Percentiles rank a stretch among this genome's conserved stretches.
phyloP scores from a whole-genome alignment of 1,139 yeast genomes.

The Waltiozyma sp. region DNA sequence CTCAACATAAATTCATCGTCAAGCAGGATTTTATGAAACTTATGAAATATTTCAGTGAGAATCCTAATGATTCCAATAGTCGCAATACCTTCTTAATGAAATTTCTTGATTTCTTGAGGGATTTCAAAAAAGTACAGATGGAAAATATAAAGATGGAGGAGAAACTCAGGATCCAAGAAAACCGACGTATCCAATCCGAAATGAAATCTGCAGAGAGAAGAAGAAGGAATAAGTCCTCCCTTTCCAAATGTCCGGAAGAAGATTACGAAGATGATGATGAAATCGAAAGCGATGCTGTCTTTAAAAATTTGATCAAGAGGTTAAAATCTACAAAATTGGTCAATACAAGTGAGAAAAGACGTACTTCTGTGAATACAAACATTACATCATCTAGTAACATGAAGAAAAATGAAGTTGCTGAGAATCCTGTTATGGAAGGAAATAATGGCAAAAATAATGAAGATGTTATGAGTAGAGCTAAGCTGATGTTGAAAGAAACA shows the following conservation, averaged over 20 bases:
- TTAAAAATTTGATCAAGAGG: slow-evolving; percentile 64
- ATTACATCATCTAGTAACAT: slow-evolving; percentile 4
- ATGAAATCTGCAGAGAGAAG: slow-evolving; percentile 15
- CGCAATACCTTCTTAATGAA: slow-evolving; percentile 60
- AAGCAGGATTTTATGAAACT: slow-evolving; percentile 40
- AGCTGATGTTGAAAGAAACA: slow-evolving; percentile 16
- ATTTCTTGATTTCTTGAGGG: slow-evolving; percentile 61
- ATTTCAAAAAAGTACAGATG: slow-evolving; percentile 64
- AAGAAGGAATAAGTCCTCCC: slow-evolving; percentile 17
- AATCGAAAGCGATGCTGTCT: slow-evolving; percentile 31
- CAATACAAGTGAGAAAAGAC: slow-evolving; percentile 23
- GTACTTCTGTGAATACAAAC: slow-evolving; percentile 8
- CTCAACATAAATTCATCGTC: slow-evolving; percentile 44
- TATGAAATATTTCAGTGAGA: slow-evolving; percentile 81
- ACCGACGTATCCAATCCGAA: slow-evolving; percentile 44
- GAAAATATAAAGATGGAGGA: slow-evolving; percentile 77
- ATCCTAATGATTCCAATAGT: slow-evolving; percentile 47
- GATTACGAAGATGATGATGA: slow-evolving; percentile 7
- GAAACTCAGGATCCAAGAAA: slow-evolving; percentile 63
- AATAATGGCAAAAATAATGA: slow-evolving; percentile 3
- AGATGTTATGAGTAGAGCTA: slow-evolving; percentile 15
- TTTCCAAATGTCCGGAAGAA: slow-evolving; percentile 2
- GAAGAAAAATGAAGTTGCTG: background rate
- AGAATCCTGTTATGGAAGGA: too few species aligned
- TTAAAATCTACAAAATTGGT: slow-evolving; percentile 52